Evolutionary conservation across 495 filamentous ascomycete species (phyloP).

Genomic region (Penicillium argentinense): DNA sequence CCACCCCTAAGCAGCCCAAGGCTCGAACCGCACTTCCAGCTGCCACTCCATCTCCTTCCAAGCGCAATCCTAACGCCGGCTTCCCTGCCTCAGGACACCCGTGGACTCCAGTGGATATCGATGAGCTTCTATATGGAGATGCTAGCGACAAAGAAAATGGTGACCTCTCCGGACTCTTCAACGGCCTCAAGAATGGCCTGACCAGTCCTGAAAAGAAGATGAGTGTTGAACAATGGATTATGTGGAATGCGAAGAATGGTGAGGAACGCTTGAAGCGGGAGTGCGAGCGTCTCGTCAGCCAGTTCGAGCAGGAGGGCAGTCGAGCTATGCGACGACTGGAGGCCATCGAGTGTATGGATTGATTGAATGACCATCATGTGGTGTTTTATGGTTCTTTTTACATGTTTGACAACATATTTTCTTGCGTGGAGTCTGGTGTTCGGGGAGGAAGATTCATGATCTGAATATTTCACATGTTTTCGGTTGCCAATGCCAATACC

Average conservation of each 20-base stretch:
- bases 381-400: conserved; percentile 14
- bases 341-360: conserved; percentile 61
- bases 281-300: conserved; percentile 75
- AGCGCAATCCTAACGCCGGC: conserved; percentile 56
- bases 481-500: conserved; percentile 8
- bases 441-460: conserved; percentile 4
- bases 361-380: conserved; percentile 32
- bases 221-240: conserved; percentile 92
- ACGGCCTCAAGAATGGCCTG: conserved; percentile 56
- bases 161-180: conserved; percentile 40
- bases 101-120: conserved; percentile 75
- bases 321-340: conserved; percentile 75
- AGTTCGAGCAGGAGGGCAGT: conserved; percentile 80
- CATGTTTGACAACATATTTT: too few relatives aligned
- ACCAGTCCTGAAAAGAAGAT: conserved; percentile 79
- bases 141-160: conserved; percentile 58
- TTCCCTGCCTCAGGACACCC: conserved; percentile 58
- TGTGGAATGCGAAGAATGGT: conserved; percentile 71
- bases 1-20: conserved; percentile 41
- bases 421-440: conserved; percentile 26
- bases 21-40: conserved; percentile 48
- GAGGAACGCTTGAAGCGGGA: conserved; percentile 75
- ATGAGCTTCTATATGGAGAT: conserved; percentile 49
- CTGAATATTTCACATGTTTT: conserved; percentile 13
- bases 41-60: conserved; percentile 69